Base-by-base conservation (phyloP, 306 rosid species). In the Quercus agrifolia region DNA sequence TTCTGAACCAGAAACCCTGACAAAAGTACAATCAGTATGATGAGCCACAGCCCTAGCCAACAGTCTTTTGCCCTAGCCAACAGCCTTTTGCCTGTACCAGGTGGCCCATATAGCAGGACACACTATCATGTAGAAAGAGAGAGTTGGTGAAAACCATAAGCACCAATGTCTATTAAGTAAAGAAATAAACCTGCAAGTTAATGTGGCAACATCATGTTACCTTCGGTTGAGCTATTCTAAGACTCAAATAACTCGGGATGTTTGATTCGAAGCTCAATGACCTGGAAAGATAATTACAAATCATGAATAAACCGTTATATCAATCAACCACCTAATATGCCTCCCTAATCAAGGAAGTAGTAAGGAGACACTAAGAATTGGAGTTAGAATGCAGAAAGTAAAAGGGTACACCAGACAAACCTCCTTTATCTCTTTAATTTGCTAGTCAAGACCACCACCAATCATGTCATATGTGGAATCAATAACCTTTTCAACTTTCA, bases 391-490 rank as follows among this genome's bases (percentile, higher is more conserved):
- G 75, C 74, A 71, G 76, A 78, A 25, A 66, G 14, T 63, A 67
- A 78, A 77, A 80, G 23, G 25, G 67, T 11, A 31, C 18, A 77
- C 51, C 33, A 27, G 61, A 66, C 30, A 33, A 72, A 91, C 99
- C 98, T 96, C 98, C 70, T 96, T 96, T 21, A 96, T 96, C 85
- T 96, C 99, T 75, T 96, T 96, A 82, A 96, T 93, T 85, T 96
- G 99, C 88, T 96, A 98, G 79, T 96, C 99, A 52, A 96, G 92
- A 74, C 99, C 99, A 91, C 99, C 99, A 91, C 99, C 99, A 71
- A 96, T 96, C 98, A 96, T 96, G 79, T 96, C 99, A 81, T 93
- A 96, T 0, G 99, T 96, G 67, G 98, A 96, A 81, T 96, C 97
- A 18, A 98, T 98, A 82, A 96, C 99, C 78, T 93, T 96, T 79